Conservation (phyloP, 169 alveolate species). For the Theileria sp. region DNA sequence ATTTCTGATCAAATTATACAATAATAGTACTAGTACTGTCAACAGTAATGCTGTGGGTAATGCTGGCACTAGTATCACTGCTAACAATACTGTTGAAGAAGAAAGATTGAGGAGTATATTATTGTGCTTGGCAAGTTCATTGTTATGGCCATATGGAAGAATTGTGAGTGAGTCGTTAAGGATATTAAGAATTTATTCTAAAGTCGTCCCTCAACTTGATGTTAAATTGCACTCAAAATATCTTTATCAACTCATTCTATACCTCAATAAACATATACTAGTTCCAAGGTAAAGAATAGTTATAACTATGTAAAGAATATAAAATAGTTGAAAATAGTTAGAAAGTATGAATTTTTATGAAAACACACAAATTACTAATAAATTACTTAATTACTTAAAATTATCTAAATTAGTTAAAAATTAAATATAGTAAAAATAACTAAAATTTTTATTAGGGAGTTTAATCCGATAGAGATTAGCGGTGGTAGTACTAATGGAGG, state of each 20-base stretch:
- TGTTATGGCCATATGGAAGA: conserved; percentile 66
- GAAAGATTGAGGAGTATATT: conserved; percentile 38
- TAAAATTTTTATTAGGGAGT: conserved; percentile 19
- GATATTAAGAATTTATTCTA: conserved; percentile 44
- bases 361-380: neutral
- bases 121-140: conserved; percentile 48
- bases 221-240: conserved; percentile 17
- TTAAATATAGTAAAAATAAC: neutral
- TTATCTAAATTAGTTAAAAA: neutral
- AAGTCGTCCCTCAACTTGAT: conserved; percentile 28
- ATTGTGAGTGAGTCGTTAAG: conserved; percentile 48
- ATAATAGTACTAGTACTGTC: too few relatives aligned
- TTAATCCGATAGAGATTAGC: conserved; percentile 57
- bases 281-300: conserved; percentile 16
- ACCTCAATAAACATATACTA: conserved; percentile 43
- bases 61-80: neutral
- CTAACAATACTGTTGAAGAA: neutral
- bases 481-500: conserved; percentile 27
- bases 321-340: neutral
- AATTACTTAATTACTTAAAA: neutral
- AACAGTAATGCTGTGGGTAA: neutral
- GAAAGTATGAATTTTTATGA: too few relatives aligned
- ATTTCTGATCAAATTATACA: neutral
- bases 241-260: conserved; percentile 35
- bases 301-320: too few relatives aligned